phyloP scores from a whole-genome alignment of 2,329 filamentous ascomycete genomes.

The Ophiostoma perfectum region DNA sequence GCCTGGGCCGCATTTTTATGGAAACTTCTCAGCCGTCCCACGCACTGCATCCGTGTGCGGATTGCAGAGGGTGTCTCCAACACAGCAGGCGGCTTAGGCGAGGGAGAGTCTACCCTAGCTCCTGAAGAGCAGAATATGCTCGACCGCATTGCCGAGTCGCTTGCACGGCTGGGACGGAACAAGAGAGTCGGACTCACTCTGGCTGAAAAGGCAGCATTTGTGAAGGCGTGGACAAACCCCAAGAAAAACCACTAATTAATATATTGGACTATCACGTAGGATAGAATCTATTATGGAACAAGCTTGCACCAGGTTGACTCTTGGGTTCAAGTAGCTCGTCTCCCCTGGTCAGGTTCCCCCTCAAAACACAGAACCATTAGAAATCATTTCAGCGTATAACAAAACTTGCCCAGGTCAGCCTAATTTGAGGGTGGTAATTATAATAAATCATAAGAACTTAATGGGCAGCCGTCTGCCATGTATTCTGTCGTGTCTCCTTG shows the following conservation, averaged over 20 bases:
- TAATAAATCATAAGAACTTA: neutral
- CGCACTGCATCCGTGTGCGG: slow-evolving; percentile 83
- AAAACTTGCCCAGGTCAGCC: no score
- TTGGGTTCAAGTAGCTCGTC: no score
- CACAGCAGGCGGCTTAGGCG: slow-evolving; percentile 27
- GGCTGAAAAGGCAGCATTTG: slow-evolving; percentile 75
- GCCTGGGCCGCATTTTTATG: slow-evolving; percentile 71
- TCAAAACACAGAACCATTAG: neutral
- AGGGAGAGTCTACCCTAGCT: slow-evolving; percentile 30
- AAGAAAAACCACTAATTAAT: slow-evolving; percentile 24
- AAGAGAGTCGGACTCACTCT: slow-evolving; percentile 83
- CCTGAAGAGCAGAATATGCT: slow-evolving; percentile 63
- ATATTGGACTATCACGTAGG: no score
- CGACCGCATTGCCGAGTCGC: slow-evolving; percentile 73
- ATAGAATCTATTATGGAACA: no score
- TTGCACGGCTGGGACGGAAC: slow-evolving; percentile 81
- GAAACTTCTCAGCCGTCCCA: slow-evolving; percentile 76
- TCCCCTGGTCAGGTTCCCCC: no score
- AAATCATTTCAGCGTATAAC: neutral
- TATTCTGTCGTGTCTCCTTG: neutral
- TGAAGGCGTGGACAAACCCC: slow-evolving; percentile 57
- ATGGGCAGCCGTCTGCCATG: neutral
- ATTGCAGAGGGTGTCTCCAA: slow-evolving; percentile 72
- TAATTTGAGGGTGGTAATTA: no score
- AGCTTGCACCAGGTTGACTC: no score